A percentile compares a stretch with the other conserved stretches of the same genome.
phyloP scores from a whole-genome alignment of 352 stramenopile species.

The Phytopythium litorale region DNA sequence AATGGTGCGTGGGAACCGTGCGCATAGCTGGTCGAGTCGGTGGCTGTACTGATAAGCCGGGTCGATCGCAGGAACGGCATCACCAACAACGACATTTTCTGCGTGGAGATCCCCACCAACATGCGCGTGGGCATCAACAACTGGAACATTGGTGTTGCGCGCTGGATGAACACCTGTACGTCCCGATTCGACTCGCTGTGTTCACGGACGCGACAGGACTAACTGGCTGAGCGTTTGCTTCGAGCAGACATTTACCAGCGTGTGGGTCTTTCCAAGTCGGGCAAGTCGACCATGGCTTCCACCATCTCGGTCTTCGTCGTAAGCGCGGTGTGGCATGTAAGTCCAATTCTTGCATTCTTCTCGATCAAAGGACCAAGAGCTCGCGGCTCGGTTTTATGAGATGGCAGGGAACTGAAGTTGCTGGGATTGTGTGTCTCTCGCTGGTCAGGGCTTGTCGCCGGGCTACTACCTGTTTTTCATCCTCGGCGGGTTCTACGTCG shows the following conservation, averaged over 20 bases:
- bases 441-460: constrained; percentile 65
- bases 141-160: constrained; percentile 86
- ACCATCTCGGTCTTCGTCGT: constrained; percentile 81
- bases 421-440: background rate
- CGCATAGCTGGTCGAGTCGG: background rate
- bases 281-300: constrained; percentile 64
- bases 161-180: constrained; percentile 85
- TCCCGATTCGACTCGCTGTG: background rate
- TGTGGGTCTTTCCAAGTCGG: constrained; percentile 73
- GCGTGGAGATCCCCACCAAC: constrained; percentile 83
- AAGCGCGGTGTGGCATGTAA: constrained; percentile 83
- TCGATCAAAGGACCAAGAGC: too few relatives aligned
- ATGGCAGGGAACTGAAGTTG: background rate
- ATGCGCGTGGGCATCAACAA: constrained; percentile 86
- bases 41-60: background rate
- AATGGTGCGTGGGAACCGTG: constrained; percentile 36
- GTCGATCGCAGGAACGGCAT: constrained; percentile 60
- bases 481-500: constrained; percentile 79
- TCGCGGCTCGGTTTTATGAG: background rate
- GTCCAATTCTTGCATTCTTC: constrained; percentile 8
- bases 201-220: background rate
- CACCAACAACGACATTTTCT: constrained; percentile 84
- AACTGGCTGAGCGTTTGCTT: background rate
- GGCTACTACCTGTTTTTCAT: constrained; percentile 89
- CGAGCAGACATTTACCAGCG: constrained; percentile 81